Evolutionary conservation across 1,284 basidiomycete genomes (phyloP), one percentile per base, ranked within the genome.

Genomic region (Phellinidium pouzarii): DNA sequence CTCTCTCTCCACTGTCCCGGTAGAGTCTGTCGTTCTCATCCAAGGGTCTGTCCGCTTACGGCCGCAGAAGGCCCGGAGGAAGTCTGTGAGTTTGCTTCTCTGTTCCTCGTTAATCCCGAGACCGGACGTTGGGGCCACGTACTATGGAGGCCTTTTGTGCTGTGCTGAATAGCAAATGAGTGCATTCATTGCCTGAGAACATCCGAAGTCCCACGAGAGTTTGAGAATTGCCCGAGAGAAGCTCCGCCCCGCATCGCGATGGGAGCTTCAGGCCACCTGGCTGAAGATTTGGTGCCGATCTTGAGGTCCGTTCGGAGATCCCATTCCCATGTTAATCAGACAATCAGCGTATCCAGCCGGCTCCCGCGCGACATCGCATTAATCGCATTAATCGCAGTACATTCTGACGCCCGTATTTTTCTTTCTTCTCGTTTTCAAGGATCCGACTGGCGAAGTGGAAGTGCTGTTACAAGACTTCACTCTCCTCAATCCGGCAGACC

Each of bases 401-500:
- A 17, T 40, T 7, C 37, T 40, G 37, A 40, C 22, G 14, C 26
- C 43, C 25, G 9, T 23, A 14, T 29, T 25, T 26, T 25, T 22
- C n/a, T 53, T 27, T 54, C 17, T n/a, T n/a, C n/a, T n/a, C n/a
- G n/a, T n/a, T 55, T 56, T 55, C 50, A 65, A 84, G 80, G 75
- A 73, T 49, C 67, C 71, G 48, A 78, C 82, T 20, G 91, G 91
- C 29, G 77, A 85, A 51, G 76, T 95, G 59, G 93, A 96, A 69
- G 78, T 96, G 17, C 73, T 81, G 27, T 80, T 94, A n/a, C 68
- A 80, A 22, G 71, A 72, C 9, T 84, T 82, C 61, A 80, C 74
- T 19, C 67, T 95, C 36, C 77, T 96, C 56, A 96, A 96, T 66
- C 78, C 87, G 17, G 91, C 91, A 0, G 72, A 76, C 53, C 64